Conservation (phyloP, 108 stramenopile species). For the Skeletonema menzelii region DNA sequence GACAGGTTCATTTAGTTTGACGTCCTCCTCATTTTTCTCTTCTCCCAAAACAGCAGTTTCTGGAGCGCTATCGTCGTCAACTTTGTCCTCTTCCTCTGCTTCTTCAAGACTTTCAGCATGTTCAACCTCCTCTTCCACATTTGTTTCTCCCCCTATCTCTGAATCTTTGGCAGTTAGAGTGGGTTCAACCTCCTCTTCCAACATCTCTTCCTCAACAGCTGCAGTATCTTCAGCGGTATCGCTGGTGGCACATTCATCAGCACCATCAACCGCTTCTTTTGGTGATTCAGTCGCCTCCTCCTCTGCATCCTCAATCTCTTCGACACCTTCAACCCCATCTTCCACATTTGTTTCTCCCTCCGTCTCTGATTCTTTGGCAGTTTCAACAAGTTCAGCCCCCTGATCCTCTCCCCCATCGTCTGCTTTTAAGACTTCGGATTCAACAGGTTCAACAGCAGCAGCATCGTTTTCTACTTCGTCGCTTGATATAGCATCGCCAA, state of each 20-base stretch:
- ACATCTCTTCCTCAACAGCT: not conserved
- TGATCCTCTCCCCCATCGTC: not conserved
- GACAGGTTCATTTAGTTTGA: not conserved
- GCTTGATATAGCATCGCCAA: not conserved
- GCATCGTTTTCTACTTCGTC: not conserved
- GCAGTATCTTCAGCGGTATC: not conserved
- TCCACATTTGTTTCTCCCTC: not conserved
- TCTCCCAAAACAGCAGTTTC: no score
- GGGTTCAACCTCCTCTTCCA: not conserved
- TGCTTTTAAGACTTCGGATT: not conserved
- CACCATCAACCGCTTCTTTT: not conserved
- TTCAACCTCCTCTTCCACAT: not conserved
- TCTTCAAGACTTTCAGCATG: not conserved
- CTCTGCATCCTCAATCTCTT: not conserved
- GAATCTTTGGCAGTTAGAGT: not conserved
- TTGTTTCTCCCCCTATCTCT: not conserved
- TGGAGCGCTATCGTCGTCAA: no score
- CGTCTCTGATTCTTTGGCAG: not conserved
- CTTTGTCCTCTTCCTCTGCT: not conserved
- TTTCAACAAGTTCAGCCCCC: not conserved
- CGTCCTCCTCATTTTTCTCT: not conserved
- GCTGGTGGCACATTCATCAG: not conserved
- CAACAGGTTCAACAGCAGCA: not conserved
- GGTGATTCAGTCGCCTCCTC: not conserved
- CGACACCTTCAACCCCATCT: not conserved